phyloP scores from a whole-genome alignment of 805 yeast genomes.

The Candida jianshihensis region DNA sequence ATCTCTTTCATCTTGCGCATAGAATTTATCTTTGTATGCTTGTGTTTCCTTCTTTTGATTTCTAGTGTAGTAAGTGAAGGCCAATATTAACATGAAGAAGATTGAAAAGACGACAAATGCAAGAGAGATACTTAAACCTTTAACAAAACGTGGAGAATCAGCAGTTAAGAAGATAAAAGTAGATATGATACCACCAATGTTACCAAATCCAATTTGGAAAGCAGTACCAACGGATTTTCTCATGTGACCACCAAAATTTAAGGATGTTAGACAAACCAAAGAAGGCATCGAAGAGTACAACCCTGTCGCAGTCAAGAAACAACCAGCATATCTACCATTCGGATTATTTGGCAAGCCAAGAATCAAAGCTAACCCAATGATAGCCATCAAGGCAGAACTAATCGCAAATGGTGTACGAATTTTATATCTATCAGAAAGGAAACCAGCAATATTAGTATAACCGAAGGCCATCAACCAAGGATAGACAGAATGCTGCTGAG shows the following conservation, averaged over 20 bases:
- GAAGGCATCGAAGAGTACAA: constrained; percentile 31
- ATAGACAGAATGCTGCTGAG: constrained; percentile 77
- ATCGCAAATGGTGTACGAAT: constrained; percentile 37
- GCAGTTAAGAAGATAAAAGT: constrained; percentile 28
- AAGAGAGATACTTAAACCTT: constrained; percentile 35
- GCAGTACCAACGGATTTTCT: constrained; percentile 34
- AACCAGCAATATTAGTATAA: constrained; percentile 53
- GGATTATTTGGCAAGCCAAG: constrained; percentile 29
- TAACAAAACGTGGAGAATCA: constrained; percentile 34
- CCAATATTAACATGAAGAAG: constrained; percentile 26
- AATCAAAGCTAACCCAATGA: constrained; percentile 28
- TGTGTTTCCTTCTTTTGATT: constrained; percentile 31
- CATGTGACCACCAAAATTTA: constrained; percentile 32
- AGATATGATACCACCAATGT: constrained; percentile 34
- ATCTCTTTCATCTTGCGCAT: constrained; percentile 24
- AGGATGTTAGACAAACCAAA: constrained; percentile 30
- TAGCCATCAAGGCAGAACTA: constrained; percentile 26
- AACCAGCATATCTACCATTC: constrained; percentile 35
- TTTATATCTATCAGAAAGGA: constrained; percentile 48
- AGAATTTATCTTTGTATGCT: constrained; percentile 25
- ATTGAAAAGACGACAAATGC: constrained; percentile 39
- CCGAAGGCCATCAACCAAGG: constrained; percentile 82
- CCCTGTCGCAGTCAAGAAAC: constrained; percentile 32
- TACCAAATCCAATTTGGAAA: constrained; percentile 32
- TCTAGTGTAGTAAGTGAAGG: constrained; percentile 23